phyloP scores from a whole-genome alignment of 192 early-diverging fungal genomes.

The Dissophora ornata region DNA sequence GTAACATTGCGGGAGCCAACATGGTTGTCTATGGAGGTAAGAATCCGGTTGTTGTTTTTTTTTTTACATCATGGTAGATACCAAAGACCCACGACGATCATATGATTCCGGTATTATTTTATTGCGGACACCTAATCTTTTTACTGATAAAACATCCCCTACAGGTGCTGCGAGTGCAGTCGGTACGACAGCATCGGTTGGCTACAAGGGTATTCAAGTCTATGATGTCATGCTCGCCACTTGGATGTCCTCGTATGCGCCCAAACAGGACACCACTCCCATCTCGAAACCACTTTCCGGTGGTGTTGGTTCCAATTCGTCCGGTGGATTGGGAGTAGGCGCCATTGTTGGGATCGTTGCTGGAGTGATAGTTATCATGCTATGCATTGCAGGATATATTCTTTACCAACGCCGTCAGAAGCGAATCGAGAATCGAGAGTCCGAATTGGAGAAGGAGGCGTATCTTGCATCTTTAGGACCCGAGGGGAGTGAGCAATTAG shows the following conservation, averaged over 20 bases:
- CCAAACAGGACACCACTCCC: conserved; percentile 30
- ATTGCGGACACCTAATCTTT: too few relatives aligned
- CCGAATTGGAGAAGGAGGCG: conserved; percentile 38
- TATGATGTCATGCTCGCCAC: conserved; percentile 27
- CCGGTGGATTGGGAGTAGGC: conserved; percentile 10
- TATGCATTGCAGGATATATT: conserved; percentile 2
- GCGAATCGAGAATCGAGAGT: conserved; percentile 27
- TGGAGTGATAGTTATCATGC: conserved; percentile 8
- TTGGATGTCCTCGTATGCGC: conserved; percentile 31
- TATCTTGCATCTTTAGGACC: conserved; percentile 29
- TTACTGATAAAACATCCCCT: too few relatives aligned
- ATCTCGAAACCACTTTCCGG: neutral
- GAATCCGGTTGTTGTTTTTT: too few relatives aligned
- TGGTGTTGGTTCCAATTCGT: neutral
- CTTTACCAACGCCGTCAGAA: conserved; percentile 32
- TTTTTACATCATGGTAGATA: too few relatives aligned
- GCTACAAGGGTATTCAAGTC: conserved; percentile 30
- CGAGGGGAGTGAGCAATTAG: conserved; percentile 8
- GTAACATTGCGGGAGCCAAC: conserved; percentile 37
- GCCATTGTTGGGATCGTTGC: conserved; percentile 28
- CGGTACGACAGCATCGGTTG: neutral
- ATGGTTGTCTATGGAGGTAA: conserved; percentile 43
- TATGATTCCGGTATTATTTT: too few relatives aligned
- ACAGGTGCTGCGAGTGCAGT: too few relatives aligned
- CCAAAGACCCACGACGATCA: too few relatives aligned